Evolutionary conservation across 2,329 filamentous ascomycete species (phyloP), one percentile per base, ranked within the genome.

Genomic region (Rugonectria rugulosa): DNA sequence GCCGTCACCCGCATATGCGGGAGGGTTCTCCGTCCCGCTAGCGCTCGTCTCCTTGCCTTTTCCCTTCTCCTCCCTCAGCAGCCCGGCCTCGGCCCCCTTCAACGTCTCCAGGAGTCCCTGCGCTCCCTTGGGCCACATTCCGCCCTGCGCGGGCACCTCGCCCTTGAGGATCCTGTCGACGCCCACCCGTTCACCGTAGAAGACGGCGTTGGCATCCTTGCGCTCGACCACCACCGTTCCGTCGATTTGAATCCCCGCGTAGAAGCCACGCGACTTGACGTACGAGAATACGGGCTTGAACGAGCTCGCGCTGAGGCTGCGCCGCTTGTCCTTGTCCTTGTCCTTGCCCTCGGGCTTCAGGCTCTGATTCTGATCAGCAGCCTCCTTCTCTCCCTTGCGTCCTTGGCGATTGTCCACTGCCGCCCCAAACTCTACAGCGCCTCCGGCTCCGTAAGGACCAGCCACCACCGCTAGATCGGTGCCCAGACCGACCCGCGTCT

Each of bases 251-350:
- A 96, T 84, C 24, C 92, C 92, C 1, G 91, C 92, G 68, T 96
- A 97, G 64, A 97, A 87, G 5, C 93, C 93, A 47, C 92, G 85
- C 42, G 89, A 93, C 77, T 96, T 97, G 75, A 97, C 85, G 71
- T 97, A 97, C 3, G 78, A 79, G 53, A 81, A 82, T n/a, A 81
- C 79, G 3, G 80, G 79, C 64, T 69, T 71, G 57, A 68, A 62
- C 19, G 58, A 52, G 31, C 66, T 70, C 14, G 68, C 59, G 32
- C 69, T 69, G 31, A 69, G 59, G 42, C 68, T 71, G 23, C 72
- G 68, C 5, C 72, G 64, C 21, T 71, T 61, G 42, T 55, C 65
- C 56, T 69, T 69, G 53, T 64, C 65, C 19, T 67, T 64, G 6
- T 3, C 20, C 37, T 24, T 19, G 6, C 52, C 38, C 31, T 64